Conservation (phyloP, 2,329 filamentous ascomycete species). For the Aspergillus ibericus region DNA sequence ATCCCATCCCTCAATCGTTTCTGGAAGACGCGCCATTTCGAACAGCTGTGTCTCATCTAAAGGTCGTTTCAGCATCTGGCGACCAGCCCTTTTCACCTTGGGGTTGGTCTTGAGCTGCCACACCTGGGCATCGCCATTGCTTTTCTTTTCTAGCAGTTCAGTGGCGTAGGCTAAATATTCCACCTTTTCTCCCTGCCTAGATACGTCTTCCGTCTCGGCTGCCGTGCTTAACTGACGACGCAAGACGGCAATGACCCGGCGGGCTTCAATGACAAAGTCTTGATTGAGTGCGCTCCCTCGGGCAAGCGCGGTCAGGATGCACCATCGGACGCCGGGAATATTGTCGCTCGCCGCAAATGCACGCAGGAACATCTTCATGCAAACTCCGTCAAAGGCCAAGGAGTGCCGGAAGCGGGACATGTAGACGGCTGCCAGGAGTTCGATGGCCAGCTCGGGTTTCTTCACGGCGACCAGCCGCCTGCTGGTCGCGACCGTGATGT, state of each 20-base stretch:
- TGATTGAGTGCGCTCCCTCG: constrained; percentile 31
- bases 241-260: constrained; percentile 25
- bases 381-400: constrained; percentile 37
- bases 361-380: constrained; percentile 41
- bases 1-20: constrained; percentile 26
- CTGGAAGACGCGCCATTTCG: constrained; percentile 12
- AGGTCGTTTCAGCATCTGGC: constrained; percentile 13
- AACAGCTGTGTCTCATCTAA: constrained; percentile 15
- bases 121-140: constrained; percentile 19
- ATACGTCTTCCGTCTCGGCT: constrained; percentile 1
- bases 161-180: constrained; percentile 22
- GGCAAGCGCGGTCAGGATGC: constrained; percentile 38
- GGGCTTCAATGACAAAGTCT: constrained; percentile 37
- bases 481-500: constrained; percentile 31
- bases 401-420: constrained; percentile 36
- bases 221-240: constrained; percentile 11
- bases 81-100: constrained; percentile 13
- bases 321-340: constrained; percentile 42
- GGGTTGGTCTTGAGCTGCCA: constrained; percentile 15
- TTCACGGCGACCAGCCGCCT: constrained; percentile 29
- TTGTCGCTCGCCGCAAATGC: constrained; percentile 32
- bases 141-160: constrained; percentile 25
- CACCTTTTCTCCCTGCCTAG: constrained; percentile 12
- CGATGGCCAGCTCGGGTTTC: constrained; percentile 30
- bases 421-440: constrained; percentile 38